Percentiles rank a stretch among this genome's conserved stretches.
Evolutionary conservation across 495 filamentous ascomycete species (phyloP).

Genomic region (Podospora comata): DNA sequence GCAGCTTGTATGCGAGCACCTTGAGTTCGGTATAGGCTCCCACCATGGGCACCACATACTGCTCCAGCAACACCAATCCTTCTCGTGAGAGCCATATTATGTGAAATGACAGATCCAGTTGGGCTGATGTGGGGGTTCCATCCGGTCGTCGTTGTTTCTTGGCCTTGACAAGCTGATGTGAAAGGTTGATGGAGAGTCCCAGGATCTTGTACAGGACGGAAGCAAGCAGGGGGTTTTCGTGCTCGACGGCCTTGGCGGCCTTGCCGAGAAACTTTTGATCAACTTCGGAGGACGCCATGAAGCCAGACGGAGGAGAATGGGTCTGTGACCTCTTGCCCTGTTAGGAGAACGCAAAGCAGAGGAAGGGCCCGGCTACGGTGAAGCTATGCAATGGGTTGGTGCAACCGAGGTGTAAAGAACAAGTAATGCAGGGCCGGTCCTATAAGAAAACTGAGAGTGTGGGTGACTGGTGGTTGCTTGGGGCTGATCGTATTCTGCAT

Average conservation of each 20-base stretch:
- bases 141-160: conserved; percentile 81
- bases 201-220: conserved; percentile 83
- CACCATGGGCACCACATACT: conserved; percentile 80
- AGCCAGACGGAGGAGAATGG: conserved; percentile 7
- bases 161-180: conserved; percentile 77
- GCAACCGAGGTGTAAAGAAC: background rate
- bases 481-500: conserved; percentile 23
- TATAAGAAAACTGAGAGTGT: conserved; percentile 14
- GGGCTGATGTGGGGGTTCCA: conserved; percentile 71
- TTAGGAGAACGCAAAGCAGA: background rate
- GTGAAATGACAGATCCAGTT: conserved; percentile 80
- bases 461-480: conserved; percentile 32
- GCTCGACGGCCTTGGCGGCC: conserved; percentile 70
- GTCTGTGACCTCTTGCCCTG: background rate
- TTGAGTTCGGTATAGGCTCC: conserved; percentile 68
- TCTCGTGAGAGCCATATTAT: conserved; percentile 96
- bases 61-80: conserved; percentile 79
- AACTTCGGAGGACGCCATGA: conserved; percentile 92
- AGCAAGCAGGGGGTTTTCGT: conserved; percentile 71
- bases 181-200: conserved; percentile 84
- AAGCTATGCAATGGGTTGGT: background rate
- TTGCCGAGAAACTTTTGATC: conserved; percentile 94
- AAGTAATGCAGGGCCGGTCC: background rate
- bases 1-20: conserved; percentile 85
- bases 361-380: background rate